A percentile compares a stretch with the other conserved stretches of the same genome.
Evolutionary conservation across 1,284 basidiomycete species (phyloP).

Genomic region (Ustilago tritici): DNA sequence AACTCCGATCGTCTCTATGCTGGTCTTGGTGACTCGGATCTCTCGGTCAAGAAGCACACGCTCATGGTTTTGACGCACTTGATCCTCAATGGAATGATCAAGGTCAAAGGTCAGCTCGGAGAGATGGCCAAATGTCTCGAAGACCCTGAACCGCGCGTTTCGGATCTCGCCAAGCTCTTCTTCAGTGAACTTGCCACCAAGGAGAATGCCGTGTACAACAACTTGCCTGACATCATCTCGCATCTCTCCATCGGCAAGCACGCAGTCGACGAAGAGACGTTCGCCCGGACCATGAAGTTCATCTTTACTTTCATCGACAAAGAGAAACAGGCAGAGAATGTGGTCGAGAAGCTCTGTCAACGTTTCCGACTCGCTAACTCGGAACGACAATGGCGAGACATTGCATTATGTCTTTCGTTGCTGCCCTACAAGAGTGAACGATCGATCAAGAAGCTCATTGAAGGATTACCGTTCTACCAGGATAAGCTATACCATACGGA

Average conservation of each 20-base stretch:
- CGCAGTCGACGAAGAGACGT: constrained; percentile 90
- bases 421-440: constrained; percentile 97
- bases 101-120: constrained; percentile 97
- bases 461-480: constrained; percentile 78
- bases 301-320: constrained; percentile 99
- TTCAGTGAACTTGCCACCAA: constrained; percentile 94
- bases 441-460: constrained; percentile 94
- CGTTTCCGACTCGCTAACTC: constrained; percentile 86
- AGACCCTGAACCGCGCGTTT: constrained; percentile 87
- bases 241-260: constrained; percentile 93
- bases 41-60: constrained; percentile 97
- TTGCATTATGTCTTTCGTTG: constrained; percentile 92
- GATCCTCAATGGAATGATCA: constrained; percentile 98
- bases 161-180: constrained; percentile 95
- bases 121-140: constrained; percentile 99
- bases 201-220: constrained; percentile 99
- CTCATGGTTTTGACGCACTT: constrained; percentile 98
- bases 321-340: constrained; percentile 71
- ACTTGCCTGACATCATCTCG: constrained; percentile 77
- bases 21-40: constrained; percentile 85
- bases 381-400: constrained; percentile 94
- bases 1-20: constrained; percentile 95
- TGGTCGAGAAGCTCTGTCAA: constrained; percentile 70
- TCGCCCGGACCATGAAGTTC: constrained; percentile 92
- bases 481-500: constrained; percentile 92